Conservation (phyloP, 495 filamentous ascomycete species). For the Daldinia grandis region DNA sequence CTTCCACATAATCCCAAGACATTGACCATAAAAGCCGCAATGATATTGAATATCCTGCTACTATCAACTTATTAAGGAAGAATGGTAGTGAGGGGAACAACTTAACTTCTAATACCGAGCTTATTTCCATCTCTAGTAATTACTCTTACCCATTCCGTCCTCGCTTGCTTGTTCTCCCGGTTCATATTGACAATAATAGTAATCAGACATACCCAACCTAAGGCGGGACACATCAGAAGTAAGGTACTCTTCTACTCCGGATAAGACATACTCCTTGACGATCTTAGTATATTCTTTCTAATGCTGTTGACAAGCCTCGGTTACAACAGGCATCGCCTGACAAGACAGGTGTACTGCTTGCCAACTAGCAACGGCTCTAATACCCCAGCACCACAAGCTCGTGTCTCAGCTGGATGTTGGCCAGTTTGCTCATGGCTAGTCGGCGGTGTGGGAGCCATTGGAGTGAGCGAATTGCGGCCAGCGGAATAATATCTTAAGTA, state of each 20-base stretch:
- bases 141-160: background rate
- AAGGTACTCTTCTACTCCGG: background rate
- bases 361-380: background rate
- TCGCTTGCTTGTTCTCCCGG: background rate
- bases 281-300: background rate
- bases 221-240: background rate
- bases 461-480: background rate
- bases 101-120: background rate
- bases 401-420: constrained; percentile 10
- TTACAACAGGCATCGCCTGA: background rate
- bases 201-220: background rate
- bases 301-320: background rate
- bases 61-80: too few species aligned
- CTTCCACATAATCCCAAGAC: background rate
- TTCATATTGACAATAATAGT: background rate
- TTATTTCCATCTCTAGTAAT: background rate
- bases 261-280: background rate
- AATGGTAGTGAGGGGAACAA: too few species aligned
- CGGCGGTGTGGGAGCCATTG: background rate
- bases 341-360: constrained; percentile 14
- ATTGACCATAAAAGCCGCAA: too few species aligned
- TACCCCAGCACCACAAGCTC: constrained; percentile 1
- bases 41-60: too few species aligned
- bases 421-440: constrained; percentile 5
- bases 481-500: constrained; percentile 1